Conservation (phyloP, 164 flowering plant genomes). For the Amborella trichopoda region DNA sequence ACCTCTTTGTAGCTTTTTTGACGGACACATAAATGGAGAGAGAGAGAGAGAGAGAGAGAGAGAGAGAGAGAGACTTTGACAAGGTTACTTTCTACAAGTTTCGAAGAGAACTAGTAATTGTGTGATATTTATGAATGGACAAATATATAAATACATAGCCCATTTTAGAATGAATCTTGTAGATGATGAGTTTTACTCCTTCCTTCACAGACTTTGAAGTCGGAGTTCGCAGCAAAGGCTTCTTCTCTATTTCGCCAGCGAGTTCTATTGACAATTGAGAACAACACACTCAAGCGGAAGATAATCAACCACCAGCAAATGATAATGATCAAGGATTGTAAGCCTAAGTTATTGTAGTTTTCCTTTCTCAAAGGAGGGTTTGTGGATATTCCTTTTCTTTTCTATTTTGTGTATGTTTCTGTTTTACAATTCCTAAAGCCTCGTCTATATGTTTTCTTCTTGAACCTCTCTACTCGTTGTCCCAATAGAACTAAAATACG, state of each 20-base stretch:
- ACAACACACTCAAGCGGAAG: conserved; percentile 37
- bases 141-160: not conserved
- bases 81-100: not conserved
- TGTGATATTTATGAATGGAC: not conserved
- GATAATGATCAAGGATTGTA: conserved; percentile 33
- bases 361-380: too few species aligned
- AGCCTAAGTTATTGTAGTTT: too few species aligned
- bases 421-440: too few species aligned
- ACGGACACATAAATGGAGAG: too few species aligned
- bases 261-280: conserved; percentile 36
- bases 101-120: not conserved
- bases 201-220: conserved; percentile 28
- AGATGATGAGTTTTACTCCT: not conserved
- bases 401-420: too few species aligned
- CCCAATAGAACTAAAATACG: too few species aligned
- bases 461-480: too few species aligned
- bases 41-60: too few species aligned
- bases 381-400: too few species aligned
- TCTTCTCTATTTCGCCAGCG: conserved; percentile 34
- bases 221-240: conserved; percentile 33
- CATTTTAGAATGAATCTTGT: not conserved
- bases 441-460: too few species aligned
- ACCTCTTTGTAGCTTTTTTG: too few species aligned
- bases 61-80: not conserved
- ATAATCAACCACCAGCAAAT: conserved; percentile 22